Conservation (phyloP, 495 filamentous ascomycete genomes). For the Penicillium simplicissimum region DNA sequence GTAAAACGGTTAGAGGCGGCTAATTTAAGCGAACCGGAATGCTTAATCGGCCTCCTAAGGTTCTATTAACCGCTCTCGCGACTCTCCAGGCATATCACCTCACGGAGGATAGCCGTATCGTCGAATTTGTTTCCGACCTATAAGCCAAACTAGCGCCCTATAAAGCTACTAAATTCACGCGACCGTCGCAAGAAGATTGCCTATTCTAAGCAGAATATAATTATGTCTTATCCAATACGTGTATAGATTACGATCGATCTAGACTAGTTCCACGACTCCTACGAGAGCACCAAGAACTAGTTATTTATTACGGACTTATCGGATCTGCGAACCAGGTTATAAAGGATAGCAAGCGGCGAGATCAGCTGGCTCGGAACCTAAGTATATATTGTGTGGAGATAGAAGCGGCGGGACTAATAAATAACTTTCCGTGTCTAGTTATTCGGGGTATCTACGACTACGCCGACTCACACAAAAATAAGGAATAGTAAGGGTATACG, state of each 20-base stretch:
- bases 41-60: slow-evolving; percentile 30
- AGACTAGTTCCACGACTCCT: slow-evolving; percentile 15
- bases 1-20: slow-evolving; percentile 29
- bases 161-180: slow-evolving; percentile 11
- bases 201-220: slow-evolving; percentile 33
- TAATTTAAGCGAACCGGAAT: slow-evolving; percentile 34
- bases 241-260: slow-evolving; percentile 18
- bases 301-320: slow-evolving; percentile 31
- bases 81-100: slow-evolving; percentile 14
- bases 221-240: slow-evolving; percentile 23
- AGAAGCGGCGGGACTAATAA: slow-evolving; percentile 47
- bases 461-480: slow-evolving; percentile 45
- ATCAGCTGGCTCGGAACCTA: slow-evolving; percentile 18
- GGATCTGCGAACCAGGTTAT: slow-evolving; percentile 32
- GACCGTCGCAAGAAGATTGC: slow-evolving; percentile 24
- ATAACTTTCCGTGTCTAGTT: slow-evolving; percentile 39
- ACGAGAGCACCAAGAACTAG: slow-evolving; percentile 20
- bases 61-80: slow-evolving; percentile 28
- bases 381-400: slow-evolving; percentile 41
- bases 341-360: slow-evolving; percentile 22
- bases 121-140: slow-evolving; percentile 14
- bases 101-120: slow-evolving; percentile 16
- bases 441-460: slow-evolving; percentile 48
- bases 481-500: slow-evolving; percentile 43
- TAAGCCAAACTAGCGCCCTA: slow-evolving; percentile 10